Conservation (phyloP, 257 asterid species). For the Nicotiana attenuata region DNA sequence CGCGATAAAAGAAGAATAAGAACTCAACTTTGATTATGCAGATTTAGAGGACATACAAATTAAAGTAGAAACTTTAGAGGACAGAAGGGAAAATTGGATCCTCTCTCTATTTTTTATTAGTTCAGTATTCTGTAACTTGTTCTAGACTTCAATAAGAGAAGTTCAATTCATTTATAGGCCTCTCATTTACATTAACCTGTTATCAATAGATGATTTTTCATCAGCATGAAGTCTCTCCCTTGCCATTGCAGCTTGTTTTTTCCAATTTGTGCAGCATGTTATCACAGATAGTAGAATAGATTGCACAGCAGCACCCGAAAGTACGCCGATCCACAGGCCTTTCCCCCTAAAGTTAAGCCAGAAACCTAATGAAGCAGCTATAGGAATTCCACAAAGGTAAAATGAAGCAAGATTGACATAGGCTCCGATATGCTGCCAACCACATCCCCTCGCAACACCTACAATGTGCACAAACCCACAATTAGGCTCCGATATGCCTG, state of each 20-base stretch:
- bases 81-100: background rate
- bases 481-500: background rate
- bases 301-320: conserved; percentile 55
- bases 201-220: background rate
- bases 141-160: background rate
- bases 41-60: too few species aligned
- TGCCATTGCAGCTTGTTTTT: conserved; percentile 26
- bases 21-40: too few species aligned
- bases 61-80: too few species aligned
- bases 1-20: too few species aligned
- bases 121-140: background rate
- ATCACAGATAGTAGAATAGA: conserved; percentile 37
- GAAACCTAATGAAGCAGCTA: conserved; percentile 57
- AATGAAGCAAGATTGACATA: conserved; percentile 70
- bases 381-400: conserved; percentile 72
- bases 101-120: background rate
- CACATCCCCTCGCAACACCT: conserved; percentile 93
- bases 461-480: background rate
- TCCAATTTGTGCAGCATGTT: conserved; percentile 61
- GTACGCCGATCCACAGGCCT: conserved; percentile 77
- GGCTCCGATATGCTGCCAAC: conserved; percentile 90
- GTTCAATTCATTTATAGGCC: background rate
- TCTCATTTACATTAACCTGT: background rate
- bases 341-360: conserved; percentile 50
- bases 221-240: conserved; percentile 21